Percentiles rank a stretch among this genome's conserved stretches.
Conservation (phyloP, 2,329 filamentous ascomycete genomes). For the Fusarium proliferatum region DNA sequence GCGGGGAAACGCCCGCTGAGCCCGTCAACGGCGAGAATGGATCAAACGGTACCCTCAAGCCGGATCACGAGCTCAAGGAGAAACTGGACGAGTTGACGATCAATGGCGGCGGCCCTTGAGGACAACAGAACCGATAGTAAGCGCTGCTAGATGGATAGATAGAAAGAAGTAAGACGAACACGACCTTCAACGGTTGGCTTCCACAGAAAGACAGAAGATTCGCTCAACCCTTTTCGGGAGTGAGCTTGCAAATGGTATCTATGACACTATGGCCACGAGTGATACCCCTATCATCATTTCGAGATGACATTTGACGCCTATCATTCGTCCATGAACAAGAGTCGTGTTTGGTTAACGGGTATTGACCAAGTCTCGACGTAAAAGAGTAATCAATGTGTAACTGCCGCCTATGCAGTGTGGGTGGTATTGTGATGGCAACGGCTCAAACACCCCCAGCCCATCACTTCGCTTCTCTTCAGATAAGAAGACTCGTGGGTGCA, state of each 20-base stretch:
- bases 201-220: neutral
- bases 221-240: conserved; percentile 16
- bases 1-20: conserved; percentile 38
- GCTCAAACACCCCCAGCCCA: conserved; percentile 7
- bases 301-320: neutral
- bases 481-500: conserved; percentile 10
- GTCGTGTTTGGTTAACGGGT: neutral
- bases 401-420: conserved; percentile 17
- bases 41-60: conserved; percentile 31
- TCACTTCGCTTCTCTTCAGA: conserved; percentile 11
- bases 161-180: conserved; percentile 3
- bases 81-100: conserved; percentile 38
- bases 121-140: conserved; percentile 4
- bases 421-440: conserved; percentile 14
- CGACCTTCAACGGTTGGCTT: conserved; percentile 9
- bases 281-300: neutral
- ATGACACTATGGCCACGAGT: neutral
- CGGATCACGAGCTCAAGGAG: conserved; percentile 29
- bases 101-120: conserved; percentile 33
- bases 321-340: neutral
- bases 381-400: neutral
- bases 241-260: neutral
- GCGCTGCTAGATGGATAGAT: conserved; percentile 6
- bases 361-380: neutral
- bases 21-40: conserved; percentile 19